Percentiles rank a stretch among this genome's conserved stretches.
phyloP scores from a whole-genome alignment of 306 rosid species.

The Acacia acuminata region DNA sequence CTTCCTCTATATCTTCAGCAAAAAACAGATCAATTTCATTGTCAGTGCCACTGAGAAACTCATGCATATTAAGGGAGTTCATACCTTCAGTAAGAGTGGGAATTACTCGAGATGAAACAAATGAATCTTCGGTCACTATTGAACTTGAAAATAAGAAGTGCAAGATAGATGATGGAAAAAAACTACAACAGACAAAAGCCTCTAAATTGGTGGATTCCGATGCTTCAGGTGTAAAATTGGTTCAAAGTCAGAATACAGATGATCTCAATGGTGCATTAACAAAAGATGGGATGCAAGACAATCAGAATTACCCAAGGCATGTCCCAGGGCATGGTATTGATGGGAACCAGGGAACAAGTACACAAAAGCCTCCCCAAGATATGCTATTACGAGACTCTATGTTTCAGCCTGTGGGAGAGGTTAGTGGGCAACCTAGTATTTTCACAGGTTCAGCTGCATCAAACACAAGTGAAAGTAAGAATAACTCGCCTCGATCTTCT shows the following conservation, averaged over 20 bases:
- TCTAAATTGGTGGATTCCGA: constrained; percentile 46
- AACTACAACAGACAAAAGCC: constrained; percentile 44
- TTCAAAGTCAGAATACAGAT: constrained; percentile 55
- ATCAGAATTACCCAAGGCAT: constrained; percentile 78
- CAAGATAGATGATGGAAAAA: constrained; percentile 46
- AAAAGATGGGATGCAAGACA: constrained; percentile 61
- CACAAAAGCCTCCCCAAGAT: constrained; percentile 55
- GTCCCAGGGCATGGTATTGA: constrained; percentile 83
- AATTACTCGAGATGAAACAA: constrained; percentile 44
- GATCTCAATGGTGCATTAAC: constrained; percentile 52
- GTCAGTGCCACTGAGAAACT: constrained; percentile 43
- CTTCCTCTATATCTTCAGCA: constrained; percentile 63
- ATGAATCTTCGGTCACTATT: constrained; percentile 46
- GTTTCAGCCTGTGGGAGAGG: constrained; percentile 61
- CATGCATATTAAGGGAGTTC: constrained; percentile 55
- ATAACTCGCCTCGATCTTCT: constrained; percentile 53
- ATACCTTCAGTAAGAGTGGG: constrained; percentile 62
- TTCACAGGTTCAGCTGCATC: constrained; percentile 59
- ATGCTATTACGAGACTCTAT: constrained; percentile 49
- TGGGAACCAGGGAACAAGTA: constrained; percentile 58
- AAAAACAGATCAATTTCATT: constrained; percentile 43
- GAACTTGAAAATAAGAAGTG: constrained; percentile 56
- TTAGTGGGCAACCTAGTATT: constrained; percentile 47
- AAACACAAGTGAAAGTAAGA: constrained; percentile 52
- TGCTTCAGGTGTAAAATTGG: constrained; percentile 45